Evolutionary conservation across 2,329 filamentous ascomycete genomes (phyloP).

Genomic region (Cordyceps fumosorosea): DNA sequence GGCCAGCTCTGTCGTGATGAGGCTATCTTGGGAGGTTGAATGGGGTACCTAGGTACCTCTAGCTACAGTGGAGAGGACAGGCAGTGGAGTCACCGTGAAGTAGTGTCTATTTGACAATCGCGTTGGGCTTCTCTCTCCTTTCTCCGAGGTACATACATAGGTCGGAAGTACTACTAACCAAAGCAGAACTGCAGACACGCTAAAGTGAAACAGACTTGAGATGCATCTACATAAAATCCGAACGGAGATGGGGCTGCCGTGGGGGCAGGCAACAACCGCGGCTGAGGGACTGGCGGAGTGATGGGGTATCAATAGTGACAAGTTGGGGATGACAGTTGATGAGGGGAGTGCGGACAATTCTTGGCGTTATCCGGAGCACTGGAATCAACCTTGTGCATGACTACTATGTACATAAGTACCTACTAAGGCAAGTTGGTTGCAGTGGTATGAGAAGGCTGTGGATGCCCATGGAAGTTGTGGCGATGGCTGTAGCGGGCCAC

Average conservation of each 20-base stretch:
- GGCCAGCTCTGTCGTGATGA: not conserved
- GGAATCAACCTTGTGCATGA: too few species aligned
- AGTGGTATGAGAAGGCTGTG: not conserved
- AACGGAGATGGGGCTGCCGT: not conserved
- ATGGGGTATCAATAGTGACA: not conserved
- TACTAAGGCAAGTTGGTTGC: too few species aligned
- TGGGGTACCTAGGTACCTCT: not conserved
- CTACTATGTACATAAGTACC: too few species aligned
- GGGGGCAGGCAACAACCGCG: not conserved
- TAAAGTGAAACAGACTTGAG: not conserved
- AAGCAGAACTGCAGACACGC: not conserved
- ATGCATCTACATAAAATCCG: not conserved
- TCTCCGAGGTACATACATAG: too few species aligned
- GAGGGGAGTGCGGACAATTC: not conserved
- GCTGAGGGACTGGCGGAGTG: not conserved
- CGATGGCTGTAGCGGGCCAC: too few species aligned
- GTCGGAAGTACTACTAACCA: too few species aligned
- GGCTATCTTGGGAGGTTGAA: not conserved
- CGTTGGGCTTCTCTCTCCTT: not conserved
- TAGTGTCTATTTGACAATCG: not conserved
- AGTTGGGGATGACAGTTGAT: not conserved
- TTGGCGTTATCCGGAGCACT: not conserved
- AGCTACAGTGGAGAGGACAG: too few species aligned
- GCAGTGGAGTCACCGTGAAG: too few species aligned
- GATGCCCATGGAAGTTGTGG: not conserved